phyloP scores from a whole-genome alignment of 306 rosid species.

The Trichosanthes truncata region DNA sequence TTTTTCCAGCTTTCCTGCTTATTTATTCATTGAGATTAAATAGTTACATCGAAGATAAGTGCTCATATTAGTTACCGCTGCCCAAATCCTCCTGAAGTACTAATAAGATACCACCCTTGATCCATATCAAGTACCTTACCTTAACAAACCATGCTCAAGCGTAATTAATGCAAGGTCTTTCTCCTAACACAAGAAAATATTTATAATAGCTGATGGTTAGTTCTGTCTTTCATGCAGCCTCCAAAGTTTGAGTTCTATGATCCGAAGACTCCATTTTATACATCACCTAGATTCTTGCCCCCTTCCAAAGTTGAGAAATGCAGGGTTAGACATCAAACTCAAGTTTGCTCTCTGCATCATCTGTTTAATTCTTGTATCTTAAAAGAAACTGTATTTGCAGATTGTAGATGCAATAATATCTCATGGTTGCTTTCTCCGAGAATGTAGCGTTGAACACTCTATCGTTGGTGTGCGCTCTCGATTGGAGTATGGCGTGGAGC shows the following conservation, averaged over 20 bases:
- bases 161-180: not conserved
- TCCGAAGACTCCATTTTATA: conserved; percentile 93
- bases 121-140: not conserved
- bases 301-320: conserved; percentile 95
- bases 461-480: conserved; percentile 92
- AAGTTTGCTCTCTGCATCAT: not conserved
- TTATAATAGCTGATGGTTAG: conserved; percentile 15
- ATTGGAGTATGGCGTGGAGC: conserved; percentile 66
- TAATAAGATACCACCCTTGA: not conserved
- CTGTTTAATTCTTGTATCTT: conserved; percentile 9
- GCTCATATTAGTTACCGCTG: not conserved
- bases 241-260: conserved; percentile 84
- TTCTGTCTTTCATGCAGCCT: conserved; percentile 34
- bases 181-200: conserved; percentile 1
- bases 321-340: conserved; percentile 53
- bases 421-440: conserved; percentile 92
- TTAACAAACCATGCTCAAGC: not conserved
- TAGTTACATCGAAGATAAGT: not conserved
- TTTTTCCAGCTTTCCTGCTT: not conserved
- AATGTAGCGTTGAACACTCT: conserved; percentile 82
- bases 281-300: conserved; percentile 92
- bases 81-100: not conserved
- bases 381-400: conserved; percentile 31
- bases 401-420: conserved; percentile 79
- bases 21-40: not conserved